Base-by-base conservation (phyloP, 2,329 filamentous ascomycete species). In the Pestalotiopsis sp. region DNA sequence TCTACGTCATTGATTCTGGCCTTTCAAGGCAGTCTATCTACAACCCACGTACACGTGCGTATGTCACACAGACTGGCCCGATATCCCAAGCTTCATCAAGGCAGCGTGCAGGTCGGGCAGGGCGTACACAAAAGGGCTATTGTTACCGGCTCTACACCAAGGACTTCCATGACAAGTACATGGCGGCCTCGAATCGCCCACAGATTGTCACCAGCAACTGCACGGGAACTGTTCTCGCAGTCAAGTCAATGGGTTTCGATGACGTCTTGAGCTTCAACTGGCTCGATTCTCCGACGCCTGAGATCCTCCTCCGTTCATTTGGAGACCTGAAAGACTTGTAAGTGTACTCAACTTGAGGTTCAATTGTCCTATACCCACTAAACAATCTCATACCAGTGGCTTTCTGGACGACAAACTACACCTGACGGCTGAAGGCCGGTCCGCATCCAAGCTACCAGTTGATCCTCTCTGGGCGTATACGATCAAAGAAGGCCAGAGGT, bases 1-100 rank as follows among this genome's bases (percentile, higher is more conserved):
- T 79, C 66, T 82, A 81, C 71, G 83, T 87, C 2, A 75, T 87
- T 40, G 85, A 87, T 68, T 76, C 77, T 17, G 85, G 85, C 22
- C 77, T 77, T 58, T 66, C 73, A 39, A 71, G 75, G 17, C 75
- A 78, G 69, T 76, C 72, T 38, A 62, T 84, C 44, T 84, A 83
- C 69, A 78, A 84, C 67, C 78, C 81, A 52, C 67, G 71, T 4
- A 74, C 74, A 80, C 82, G 52, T 78, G 76, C 7, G 74, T 77
- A 56, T 72, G 20, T 20, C 14, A 52, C 44, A 52, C 44, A 52
- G 20, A 17, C 14, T 17, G 44, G 7, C 20, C 44, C 20, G 14
- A 52, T 52, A 14, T 52, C 20, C 20, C 44, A 52, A 52, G 14
- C 44, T 17, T 52, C 44, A 17, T 52, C 44, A 20, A 52, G 20